Evolutionary conservation across 257 asterid species (phyloP).

Genomic region (Ballota nigra): DNA sequence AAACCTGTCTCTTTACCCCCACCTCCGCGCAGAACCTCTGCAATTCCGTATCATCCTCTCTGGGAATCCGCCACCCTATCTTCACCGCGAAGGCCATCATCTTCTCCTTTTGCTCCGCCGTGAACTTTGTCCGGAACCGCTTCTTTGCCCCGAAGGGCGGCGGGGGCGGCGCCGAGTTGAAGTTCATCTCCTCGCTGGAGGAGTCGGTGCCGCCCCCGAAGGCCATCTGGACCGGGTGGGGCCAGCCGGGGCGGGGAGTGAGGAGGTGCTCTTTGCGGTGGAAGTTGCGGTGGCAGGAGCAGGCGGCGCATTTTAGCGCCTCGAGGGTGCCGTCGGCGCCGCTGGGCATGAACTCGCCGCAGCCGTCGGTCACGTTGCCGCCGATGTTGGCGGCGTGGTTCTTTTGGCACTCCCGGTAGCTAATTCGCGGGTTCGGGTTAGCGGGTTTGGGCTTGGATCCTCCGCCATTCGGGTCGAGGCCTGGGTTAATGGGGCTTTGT

Average conservation of each 20-base stretch:
- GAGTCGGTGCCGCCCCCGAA: conserved; percentile 61
- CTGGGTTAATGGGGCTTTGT: conserved; percentile 5
- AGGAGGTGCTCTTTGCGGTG: conserved; percentile 59
- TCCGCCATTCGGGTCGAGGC: conserved; percentile 34
- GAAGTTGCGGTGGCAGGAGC: conserved; percentile 84
- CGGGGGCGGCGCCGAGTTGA: conserved; percentile 52
- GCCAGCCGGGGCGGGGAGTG: conserved; percentile 36
- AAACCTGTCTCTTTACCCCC: conserved; percentile 87
- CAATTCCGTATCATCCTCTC: conserved; percentile 78
- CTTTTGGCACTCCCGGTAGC: conserved; percentile 78
- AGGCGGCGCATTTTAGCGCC: conserved; percentile 89
- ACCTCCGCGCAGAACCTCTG: conserved; percentile 83
- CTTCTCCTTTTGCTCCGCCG: conserved; percentile 82
- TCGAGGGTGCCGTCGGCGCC: conserved; percentile 87
- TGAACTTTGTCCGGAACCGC: conserved; percentile 67
- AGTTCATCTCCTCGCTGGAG: conserved; percentile 81
- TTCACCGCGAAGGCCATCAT: conserved; percentile 91
- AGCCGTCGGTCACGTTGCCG: conserved; percentile 90
- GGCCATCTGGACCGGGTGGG: conserved; percentile 67
- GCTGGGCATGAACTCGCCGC: conserved; percentile 95
- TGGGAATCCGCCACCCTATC: conserved; percentile 91
- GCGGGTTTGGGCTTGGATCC: conserved; percentile 44
- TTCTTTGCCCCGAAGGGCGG: conserved; percentile 59
- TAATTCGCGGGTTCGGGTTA: conserved; percentile 31
- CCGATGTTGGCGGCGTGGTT: conserved; percentile 91